phyloP scores from a whole-genome alignment of 495 filamentous ascomycete species.

The Aspergillus indologenus region DNA sequence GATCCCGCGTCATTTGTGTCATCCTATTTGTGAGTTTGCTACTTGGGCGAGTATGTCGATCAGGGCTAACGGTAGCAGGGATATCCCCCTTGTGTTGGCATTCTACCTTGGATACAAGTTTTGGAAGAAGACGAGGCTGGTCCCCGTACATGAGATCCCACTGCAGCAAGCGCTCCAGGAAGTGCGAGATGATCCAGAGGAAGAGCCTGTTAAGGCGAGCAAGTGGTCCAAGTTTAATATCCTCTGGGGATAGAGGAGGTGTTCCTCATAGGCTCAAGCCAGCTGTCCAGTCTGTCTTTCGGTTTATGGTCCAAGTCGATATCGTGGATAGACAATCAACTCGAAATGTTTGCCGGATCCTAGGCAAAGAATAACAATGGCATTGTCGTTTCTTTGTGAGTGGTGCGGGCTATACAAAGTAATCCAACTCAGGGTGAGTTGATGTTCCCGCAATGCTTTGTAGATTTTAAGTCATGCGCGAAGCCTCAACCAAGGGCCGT shows the following conservation, averaged over 20 bases:
- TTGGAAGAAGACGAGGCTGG: constrained; percentile 34
- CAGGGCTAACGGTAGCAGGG: constrained; percentile 18
- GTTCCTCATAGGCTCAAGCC: too few species aligned
- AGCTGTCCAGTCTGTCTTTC: too few species aligned
- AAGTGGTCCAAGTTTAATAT: constrained; percentile 29
- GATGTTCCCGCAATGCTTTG: too few species aligned
- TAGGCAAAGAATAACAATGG: too few species aligned
- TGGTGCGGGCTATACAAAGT: too few species aligned
- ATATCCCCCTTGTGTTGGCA: constrained; percentile 44
- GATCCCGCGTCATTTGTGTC: constrained; percentile 33
- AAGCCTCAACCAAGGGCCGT: too few species aligned
- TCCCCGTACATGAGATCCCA: constrained; percentile 32
- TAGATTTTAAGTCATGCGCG: too few species aligned
- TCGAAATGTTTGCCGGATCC: too few species aligned
- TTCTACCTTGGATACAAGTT: constrained; percentile 43
- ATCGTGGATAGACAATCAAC: too few species aligned
- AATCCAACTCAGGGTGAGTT: too few species aligned
- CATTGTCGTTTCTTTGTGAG: too few species aligned
- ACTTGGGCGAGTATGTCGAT: not conserved
- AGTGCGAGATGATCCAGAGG: constrained; percentile 31
- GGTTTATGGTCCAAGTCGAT: too few species aligned
- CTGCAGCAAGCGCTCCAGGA: constrained; percentile 31
- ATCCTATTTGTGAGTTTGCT: constrained; percentile 33
- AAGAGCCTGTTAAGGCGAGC: constrained; percentile 26
- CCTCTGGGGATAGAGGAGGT: constrained; percentile 31